A percentile compares a stretch with the other conserved stretches of the same genome.
These are phyloP conservation scores for Pisolithus sp. DNA, from an alignment of 768 basidiomycete genomes.

Conservation along the genomic window DNA sequence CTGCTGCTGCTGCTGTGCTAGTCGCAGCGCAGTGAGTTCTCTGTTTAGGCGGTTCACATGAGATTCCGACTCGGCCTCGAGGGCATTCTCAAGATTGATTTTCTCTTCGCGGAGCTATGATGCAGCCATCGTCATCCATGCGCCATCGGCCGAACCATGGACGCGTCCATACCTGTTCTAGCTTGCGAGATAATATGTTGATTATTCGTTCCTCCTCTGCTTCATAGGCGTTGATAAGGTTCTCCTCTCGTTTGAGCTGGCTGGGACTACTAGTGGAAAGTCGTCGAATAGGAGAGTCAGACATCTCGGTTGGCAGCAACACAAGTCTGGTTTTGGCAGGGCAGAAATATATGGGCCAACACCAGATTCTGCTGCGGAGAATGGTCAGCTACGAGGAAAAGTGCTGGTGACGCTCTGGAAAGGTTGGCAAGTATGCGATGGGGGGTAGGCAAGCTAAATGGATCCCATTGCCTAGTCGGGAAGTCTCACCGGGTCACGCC, in stretches of 20 bases:
- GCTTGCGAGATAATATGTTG: conserved; percentile 73
- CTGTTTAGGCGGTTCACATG: conserved; percentile 74
- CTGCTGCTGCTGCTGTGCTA: conserved; percentile 51
- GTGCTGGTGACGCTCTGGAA: not conserved
- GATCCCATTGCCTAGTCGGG: not conserved
- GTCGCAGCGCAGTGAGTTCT: conserved; percentile 59
- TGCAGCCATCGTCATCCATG: not conserved
- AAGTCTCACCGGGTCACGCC: not conserved
- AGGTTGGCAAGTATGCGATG: not conserved
- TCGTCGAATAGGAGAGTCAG: conserved; percentile 47
- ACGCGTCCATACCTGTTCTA: conserved; percentile 57
- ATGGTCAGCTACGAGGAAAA: not conserved
- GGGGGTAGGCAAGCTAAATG: not conserved
- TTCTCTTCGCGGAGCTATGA: conserved; percentile 76
- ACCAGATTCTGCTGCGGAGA: not conserved
- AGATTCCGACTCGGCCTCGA: conserved; percentile 82
- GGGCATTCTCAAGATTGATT: conserved; percentile 70
- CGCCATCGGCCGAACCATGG: not conserved
- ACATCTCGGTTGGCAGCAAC: conserved; percentile 12
- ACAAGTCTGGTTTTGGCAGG: not conserved
- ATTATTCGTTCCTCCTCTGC: conserved; percentile 88
- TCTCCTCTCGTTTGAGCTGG: conserved; percentile 50
- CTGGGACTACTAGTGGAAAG: conserved; percentile 52
- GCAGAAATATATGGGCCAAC: not conserved
- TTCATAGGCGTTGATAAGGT: conserved; percentile 82